Conservation (phyloP, 495 filamentous ascomycete genomes). For the Choiromyces venosus region DNA sequence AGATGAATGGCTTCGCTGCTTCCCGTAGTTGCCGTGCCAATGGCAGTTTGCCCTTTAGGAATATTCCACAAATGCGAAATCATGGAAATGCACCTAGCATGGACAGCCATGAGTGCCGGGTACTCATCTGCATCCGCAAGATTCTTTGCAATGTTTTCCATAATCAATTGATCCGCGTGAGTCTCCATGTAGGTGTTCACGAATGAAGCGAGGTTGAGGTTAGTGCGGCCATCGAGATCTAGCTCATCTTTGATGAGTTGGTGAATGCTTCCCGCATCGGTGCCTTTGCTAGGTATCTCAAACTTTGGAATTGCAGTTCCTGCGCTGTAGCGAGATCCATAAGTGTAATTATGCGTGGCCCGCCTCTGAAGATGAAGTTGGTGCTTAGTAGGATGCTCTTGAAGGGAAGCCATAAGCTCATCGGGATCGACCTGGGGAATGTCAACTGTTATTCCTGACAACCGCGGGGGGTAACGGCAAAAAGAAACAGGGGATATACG, state of each 20-base stretch:
- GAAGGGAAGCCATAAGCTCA: conserved; percentile 54
- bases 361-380: conserved; percentile 44
- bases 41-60: conserved; percentile 59
- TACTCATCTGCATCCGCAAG: conserved; percentile 65
- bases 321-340: conserved; percentile 59
- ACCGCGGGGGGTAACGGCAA: not conserved
- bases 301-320: conserved; percentile 63
- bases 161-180: conserved; percentile 59
- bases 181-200: conserved; percentile 69
- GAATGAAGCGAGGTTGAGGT: conserved; percentile 66
- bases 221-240: conserved; percentile 67
- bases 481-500: conserved; percentile 9
- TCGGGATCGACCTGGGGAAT: conserved; percentile 55
- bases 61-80: conserved; percentile 65
- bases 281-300: conserved; percentile 57
- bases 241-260: conserved; percentile 69
- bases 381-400: conserved; percentile 47
- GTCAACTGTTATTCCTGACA: not conserved
- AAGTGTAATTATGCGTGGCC: conserved; percentile 56
- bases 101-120: conserved; percentile 67
- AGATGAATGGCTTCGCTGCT: conserved; percentile 70
- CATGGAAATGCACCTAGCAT: conserved; percentile 66
- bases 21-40: conserved; percentile 68
- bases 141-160: conserved; percentile 66
- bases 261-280: conserved; percentile 59